Conservation (phyloP, 2,329 filamentous ascomycete genomes). For the Ceratocystis smalleyi region DNA sequence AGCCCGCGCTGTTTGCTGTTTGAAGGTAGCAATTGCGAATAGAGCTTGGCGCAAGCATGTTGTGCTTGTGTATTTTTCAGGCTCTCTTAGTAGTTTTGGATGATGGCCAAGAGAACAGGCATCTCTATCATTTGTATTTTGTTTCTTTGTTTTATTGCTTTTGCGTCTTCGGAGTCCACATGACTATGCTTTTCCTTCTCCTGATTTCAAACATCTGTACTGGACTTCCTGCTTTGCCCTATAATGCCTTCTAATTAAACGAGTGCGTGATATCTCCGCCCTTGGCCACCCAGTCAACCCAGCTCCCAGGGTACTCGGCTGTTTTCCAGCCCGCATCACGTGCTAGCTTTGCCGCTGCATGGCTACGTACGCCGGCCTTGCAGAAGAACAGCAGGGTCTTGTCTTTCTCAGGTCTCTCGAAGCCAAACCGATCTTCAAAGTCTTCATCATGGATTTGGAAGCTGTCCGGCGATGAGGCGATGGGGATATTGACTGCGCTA, state of each 20-base stretch:
- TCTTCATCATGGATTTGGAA: constrained; percentile 62
- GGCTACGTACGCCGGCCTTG: constrained; percentile 73
- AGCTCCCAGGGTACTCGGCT: constrained; percentile 59
- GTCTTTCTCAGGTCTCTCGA: constrained; percentile 45
- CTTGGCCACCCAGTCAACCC: constrained; percentile 65
- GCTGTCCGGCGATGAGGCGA: constrained; percentile 60
- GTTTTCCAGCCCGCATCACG: constrained; percentile 61
- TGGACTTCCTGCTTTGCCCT: background rate
- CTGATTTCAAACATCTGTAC: background rate
- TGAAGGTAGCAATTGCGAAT: background rate
- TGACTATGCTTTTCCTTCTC: background rate
- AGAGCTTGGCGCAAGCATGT: background rate
- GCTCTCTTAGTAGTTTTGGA: background rate
- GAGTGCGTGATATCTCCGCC: constrained; percentile 36
- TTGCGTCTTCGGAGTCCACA: background rate
- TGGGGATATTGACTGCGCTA: constrained; percentile 64
- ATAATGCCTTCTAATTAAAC: constrained; percentile 5
- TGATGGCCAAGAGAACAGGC: background rate
- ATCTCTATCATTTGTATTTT: background rate
- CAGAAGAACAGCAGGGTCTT: constrained; percentile 72
- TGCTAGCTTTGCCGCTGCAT: constrained; percentile 62
- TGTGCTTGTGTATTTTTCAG: background rate
- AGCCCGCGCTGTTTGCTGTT: background rate
- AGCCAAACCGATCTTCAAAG: constrained; percentile 72
- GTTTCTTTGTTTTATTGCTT: background rate